Evolutionary conservation across 306 rosid genomes (phyloP).

Genomic region (Gastrolobium bilobum): DNA sequence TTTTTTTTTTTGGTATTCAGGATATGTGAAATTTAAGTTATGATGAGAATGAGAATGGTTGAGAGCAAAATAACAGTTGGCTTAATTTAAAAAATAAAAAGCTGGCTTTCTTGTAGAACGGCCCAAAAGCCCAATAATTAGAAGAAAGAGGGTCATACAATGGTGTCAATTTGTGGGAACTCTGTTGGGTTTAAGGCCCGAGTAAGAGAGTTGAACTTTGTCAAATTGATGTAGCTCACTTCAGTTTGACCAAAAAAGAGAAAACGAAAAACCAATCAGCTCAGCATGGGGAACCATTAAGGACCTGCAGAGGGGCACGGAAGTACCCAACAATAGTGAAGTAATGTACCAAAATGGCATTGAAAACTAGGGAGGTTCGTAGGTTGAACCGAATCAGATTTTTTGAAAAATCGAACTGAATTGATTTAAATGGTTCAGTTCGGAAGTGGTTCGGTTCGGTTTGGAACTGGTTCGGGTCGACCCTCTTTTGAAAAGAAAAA

Average conservation of each 20-base stretch:
- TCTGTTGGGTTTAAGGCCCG: not conserved
- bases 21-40: not conserved
- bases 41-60: not conserved
- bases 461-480: no score
- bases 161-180: not conserved
- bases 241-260: not conserved
- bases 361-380: no score
- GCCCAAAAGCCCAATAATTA: not conserved
- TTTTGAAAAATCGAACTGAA: no score
- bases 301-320: conserved; percentile 14
- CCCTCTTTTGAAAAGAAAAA: no score
- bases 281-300: not conserved
- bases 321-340: conserved; percentile 3
- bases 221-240: not conserved
- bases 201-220: not conserved
- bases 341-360: not conserved
- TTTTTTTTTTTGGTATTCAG: no score
- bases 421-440: no score
- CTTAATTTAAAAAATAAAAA: not conserved
- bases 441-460: no score
- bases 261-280: no score
- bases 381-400: no score
- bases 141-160: not conserved
- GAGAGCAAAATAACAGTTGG: no score
- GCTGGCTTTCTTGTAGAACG: not conserved